phyloP scores from a whole-genome alignment of 306 rosid species.

The Fagus sylvatica region DNA sequence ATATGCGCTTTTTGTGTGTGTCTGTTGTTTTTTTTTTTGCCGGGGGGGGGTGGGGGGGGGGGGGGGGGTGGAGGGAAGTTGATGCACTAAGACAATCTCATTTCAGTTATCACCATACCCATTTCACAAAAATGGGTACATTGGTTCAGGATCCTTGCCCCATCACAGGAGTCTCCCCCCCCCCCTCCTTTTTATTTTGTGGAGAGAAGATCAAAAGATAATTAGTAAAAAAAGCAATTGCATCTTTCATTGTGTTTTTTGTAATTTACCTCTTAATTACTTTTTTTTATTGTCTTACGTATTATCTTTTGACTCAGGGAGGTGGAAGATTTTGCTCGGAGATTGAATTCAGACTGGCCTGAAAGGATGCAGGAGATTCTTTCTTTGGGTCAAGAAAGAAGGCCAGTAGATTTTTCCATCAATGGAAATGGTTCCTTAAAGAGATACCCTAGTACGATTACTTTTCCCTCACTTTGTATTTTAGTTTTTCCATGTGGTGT shows the following conservation, averaged over 20 bases:
- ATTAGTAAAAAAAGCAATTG: background rate
- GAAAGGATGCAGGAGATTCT: constrained; percentile 87
- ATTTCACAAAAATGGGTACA: background rate
- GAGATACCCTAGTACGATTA: constrained; percentile 59
- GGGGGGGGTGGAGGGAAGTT: background rate
- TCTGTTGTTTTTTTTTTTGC: background rate
- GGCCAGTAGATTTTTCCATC: constrained; percentile 44
- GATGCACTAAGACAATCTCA: background rate
- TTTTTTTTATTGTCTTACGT: background rate
- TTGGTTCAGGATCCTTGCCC: background rate
- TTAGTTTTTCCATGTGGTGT: constrained; percentile 8
- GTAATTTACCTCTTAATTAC: background rate
- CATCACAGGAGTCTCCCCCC: background rate
- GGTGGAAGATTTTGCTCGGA: constrained; percentile 92
- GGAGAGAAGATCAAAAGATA: background rate
- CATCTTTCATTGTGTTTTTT: background rate
- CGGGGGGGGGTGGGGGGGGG: too few species aligned
- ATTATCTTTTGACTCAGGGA: constrained; percentile 61
- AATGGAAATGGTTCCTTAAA: constrained; percentile 55
- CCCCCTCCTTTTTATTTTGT: background rate
- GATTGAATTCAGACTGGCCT: constrained; percentile 93
- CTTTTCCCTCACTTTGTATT: constrained; percentile 10
- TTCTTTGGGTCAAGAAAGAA: constrained; percentile 74
- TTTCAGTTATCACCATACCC: background rate
- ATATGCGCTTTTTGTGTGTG: background rate